Percentiles rank a stretch among this genome's conserved stretches.
Conservation (phyloP, 2,329 filamentous ascomycete species). For the Chalaropsis thielavioides region DNA sequence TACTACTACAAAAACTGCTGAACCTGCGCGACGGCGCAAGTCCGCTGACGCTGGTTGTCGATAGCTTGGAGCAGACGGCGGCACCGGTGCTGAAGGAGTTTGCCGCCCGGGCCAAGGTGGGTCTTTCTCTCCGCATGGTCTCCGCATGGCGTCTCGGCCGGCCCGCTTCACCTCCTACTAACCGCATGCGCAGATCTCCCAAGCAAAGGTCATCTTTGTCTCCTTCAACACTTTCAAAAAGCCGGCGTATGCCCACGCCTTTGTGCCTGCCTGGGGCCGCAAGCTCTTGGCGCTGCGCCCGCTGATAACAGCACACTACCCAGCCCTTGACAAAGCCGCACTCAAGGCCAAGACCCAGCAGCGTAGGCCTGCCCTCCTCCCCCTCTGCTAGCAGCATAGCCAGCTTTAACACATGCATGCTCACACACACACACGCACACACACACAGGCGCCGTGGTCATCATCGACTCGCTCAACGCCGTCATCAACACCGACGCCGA, state of each 20-base stretch:
- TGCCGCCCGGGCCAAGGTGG: conserved; percentile 57
- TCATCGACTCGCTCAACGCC: conserved; percentile 67
- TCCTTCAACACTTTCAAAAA: conserved; percentile 60
- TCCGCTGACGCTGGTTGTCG: conserved; percentile 73
- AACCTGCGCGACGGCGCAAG: conserved; percentile 66
- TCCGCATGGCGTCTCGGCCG: not conserved
- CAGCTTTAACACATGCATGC: not conserved
- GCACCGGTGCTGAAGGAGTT: conserved; percentile 58
- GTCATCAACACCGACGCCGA: conserved; percentile 41
- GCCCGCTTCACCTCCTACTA: not conserved
- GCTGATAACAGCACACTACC: conserved; percentile 43
- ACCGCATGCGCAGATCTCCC: conserved; percentile 30
- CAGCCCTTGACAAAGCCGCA: conserved; percentile 26
- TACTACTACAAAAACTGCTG: conserved; percentile 70
- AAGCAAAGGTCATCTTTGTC: conserved; percentile 58
- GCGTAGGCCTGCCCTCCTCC: conserved; percentile 26
- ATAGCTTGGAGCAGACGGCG: conserved; percentile 70
- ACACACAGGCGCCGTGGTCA: conserved; percentile 49
- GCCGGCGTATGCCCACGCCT: conserved; percentile 49
- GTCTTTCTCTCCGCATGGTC: too few species aligned
- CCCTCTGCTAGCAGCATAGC: not conserved
- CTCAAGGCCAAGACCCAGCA: conserved; percentile 27
- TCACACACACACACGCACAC: too few species aligned
- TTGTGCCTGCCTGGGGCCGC: conserved; percentile 51
- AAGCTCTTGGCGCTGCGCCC: conserved; percentile 39